These are phyloP conservation scores for Tetrahymena thermophila DNA, from an alignment of 73 alveolate species.

Conservation along the genomic window DNA sequence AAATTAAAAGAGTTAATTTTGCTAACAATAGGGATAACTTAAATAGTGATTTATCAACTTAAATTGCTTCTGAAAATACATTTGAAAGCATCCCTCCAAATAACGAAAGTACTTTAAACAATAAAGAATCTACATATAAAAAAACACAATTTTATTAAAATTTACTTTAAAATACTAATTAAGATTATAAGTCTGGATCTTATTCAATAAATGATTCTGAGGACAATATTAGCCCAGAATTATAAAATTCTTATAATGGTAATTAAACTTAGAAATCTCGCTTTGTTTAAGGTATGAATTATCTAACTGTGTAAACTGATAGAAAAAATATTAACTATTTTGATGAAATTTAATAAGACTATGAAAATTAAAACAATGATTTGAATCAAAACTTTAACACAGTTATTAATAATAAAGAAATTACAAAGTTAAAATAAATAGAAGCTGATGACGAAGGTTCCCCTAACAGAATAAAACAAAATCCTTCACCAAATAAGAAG, in stretches of 20 bases:
- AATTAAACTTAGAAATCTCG: background rate
- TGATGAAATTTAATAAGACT: background rate
- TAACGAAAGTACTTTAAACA: background rate
- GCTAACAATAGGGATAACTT: background rate
- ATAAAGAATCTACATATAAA: background rate
- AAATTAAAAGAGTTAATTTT: background rate
- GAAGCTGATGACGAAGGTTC: background rate
- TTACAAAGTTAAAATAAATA: background rate
- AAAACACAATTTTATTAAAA: background rate
- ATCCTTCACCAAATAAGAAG: background rate
- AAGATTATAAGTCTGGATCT: background rate
- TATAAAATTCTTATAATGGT: background rate
- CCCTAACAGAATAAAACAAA: background rate
- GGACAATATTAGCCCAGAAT: background rate
- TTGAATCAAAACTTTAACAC: background rate
- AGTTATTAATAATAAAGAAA: background rate
- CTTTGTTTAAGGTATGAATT: background rate
- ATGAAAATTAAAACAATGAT: background rate
- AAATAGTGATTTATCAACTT: background rate
- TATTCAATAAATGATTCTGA: background rate
- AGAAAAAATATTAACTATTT: background rate
- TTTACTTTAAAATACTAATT: background rate
- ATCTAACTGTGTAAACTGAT: background rate
- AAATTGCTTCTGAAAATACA: background rate
- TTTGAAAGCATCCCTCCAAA: background rate